These are phyloP conservation scores for Trematosphaeria pertusa DNA, from an alignment of 2,329 filamentous ascomycete species.

Conservation along the genomic window DNA sequence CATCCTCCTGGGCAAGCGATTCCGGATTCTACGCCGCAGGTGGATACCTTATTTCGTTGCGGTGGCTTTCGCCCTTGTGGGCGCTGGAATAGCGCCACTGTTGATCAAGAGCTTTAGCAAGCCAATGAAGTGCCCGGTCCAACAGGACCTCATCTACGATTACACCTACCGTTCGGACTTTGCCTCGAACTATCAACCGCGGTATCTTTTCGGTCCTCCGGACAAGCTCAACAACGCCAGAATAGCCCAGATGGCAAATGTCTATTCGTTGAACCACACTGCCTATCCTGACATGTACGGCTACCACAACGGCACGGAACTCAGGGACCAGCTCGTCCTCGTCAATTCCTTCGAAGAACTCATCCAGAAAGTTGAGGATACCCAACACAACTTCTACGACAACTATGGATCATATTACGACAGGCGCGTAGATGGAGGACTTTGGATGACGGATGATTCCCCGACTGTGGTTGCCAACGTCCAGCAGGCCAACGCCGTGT, in stretches of 20 bases:
- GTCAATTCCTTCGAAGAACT: conserved; percentile 73
- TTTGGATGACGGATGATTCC: conserved; percentile 27
- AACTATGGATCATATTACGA: conserved; percentile 50
- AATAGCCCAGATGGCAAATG: conserved; percentile 21
- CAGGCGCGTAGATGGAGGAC: conserved; percentile 50
- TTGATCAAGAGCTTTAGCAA: conserved; percentile 67
- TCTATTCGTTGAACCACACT: conserved; percentile 42
- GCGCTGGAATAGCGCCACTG: conserved; percentile 76
- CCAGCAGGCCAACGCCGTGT: conserved; percentile 50
- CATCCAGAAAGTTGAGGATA: conserved; percentile 70
- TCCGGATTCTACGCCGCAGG: conserved; percentile 76
- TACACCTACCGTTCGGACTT: conserved; percentile 21
- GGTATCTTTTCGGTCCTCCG: conserved; percentile 25
- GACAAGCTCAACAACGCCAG: conserved; percentile 18
- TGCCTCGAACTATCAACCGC: conserved; percentile 1
- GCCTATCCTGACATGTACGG: conserved; percentile 8
- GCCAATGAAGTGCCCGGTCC: conserved; percentile 49
- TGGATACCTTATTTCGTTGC: conserved; percentile 76
- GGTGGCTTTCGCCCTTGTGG: conserved; percentile 76
- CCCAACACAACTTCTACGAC: conserved; percentile 53
- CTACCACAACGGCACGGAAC: conserved; percentile 25
- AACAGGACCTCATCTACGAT: conserved; percentile 27
- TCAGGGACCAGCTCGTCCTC: conserved; percentile 48
- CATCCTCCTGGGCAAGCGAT: conserved; percentile 77
- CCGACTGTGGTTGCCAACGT: conserved; percentile 25